Evolutionary conservation across 2,329 filamentous ascomycete species (phyloP).

Genomic region (Colletotrichum eleusines): DNA sequence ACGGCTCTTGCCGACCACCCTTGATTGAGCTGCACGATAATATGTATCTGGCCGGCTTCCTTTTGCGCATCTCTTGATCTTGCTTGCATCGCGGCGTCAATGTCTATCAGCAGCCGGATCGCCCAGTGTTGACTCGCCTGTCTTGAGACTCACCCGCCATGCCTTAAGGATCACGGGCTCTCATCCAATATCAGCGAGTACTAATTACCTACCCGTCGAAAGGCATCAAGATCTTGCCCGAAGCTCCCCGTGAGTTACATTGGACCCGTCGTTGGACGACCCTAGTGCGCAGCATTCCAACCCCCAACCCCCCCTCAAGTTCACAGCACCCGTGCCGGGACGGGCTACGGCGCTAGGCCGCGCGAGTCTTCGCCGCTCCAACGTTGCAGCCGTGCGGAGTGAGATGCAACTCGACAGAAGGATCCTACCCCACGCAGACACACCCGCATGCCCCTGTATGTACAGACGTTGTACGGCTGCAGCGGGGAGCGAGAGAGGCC

Average conservation of each 20-base stretch:
- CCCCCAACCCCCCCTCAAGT: not conserved
- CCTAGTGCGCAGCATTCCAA: constrained; percentile 12
- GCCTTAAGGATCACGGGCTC: constrained; percentile 10
- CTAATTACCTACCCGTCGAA: constrained; percentile 4
- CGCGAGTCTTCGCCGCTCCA: constrained; percentile 34
- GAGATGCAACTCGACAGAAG: constrained; percentile 29
- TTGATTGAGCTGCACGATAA: not conserved
- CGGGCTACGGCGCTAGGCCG: constrained; percentile 23
- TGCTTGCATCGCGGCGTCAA: constrained; percentile 7
- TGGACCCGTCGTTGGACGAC: constrained; percentile 23
- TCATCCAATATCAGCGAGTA: not conserved
- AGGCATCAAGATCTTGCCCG: not conserved
- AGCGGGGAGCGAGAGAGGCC: not conserved
- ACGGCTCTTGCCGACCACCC: not conserved
- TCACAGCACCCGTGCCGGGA: constrained; percentile 17
- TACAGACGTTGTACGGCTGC: not conserved
- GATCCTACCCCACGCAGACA: constrained; percentile 27
- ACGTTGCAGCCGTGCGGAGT: constrained; percentile 31
- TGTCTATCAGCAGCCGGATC: not conserved
- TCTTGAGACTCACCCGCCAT: not conserved
- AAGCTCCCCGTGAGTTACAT: constrained; percentile 18
- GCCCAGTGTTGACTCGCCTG: constrained; percentile 12
- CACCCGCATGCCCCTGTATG: constrained; percentile 15
- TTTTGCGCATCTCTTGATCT: not conserved
- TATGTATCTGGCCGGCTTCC: not conserved